Conservation (phyloP, 768 basidiomycete species). For the Mycena albidolilacea region DNA sequence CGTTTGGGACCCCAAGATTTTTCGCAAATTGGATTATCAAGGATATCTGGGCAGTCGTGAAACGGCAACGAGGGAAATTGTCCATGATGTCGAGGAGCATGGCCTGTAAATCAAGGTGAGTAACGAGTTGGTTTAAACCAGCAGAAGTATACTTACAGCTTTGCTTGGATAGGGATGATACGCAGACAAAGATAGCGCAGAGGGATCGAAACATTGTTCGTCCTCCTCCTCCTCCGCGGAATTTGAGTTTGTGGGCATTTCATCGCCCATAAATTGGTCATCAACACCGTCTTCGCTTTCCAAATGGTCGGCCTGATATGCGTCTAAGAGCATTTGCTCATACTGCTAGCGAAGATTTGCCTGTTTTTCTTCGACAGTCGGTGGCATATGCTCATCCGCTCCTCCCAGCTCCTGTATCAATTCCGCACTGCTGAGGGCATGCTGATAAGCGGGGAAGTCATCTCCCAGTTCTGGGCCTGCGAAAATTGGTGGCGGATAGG, state of each 20-base stretch:
- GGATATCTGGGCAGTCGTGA: no score
- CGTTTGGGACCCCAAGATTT: no score
- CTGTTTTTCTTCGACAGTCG: slow-evolving; percentile 18
- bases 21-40: no score
- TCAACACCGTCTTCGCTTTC: slow-evolving; percentile 3
- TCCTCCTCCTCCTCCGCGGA: neutral
- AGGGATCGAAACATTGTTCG: slow-evolving; percentile 9
- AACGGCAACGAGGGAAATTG: no score
- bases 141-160: neutral
- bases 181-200: neutral
- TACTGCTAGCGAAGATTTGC: slow-evolving; percentile 22
- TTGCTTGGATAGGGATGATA: slow-evolving; percentile 19
- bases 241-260: neutral
- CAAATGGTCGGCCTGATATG: slow-evolving; percentile 13
- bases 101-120: no score
- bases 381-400: neutral
- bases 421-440: neutral
- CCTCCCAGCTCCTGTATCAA: slow-evolving; percentile 13
- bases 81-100: no score
- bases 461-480: neutral
- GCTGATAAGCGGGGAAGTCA: neutral
- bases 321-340: slow-evolving; percentile 15
- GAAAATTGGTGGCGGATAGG: slow-evolving; percentile 4
- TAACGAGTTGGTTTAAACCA: no score
- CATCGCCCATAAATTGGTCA: slow-evolving; percentile 15